A percentile compares a stretch with the other conserved stretches of the same genome.
phyloP scores from a whole-genome alignment of 2,329 filamentous ascomycete genomes.

The Trichoderma afroharzianum region DNA sequence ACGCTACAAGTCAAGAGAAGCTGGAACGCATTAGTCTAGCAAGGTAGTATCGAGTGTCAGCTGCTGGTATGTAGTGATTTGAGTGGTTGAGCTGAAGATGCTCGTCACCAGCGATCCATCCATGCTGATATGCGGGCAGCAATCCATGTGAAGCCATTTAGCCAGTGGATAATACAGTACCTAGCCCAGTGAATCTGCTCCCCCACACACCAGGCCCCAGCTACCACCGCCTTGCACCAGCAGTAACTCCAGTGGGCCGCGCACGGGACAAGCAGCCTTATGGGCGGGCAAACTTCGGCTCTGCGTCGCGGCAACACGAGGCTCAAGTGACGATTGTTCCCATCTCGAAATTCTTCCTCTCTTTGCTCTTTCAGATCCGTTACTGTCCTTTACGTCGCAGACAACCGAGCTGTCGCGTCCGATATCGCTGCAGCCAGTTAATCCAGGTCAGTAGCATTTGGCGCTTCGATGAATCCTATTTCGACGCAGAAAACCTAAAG shows the following conservation, averaged over 20 bases:
- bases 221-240: neutral
- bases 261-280: constrained; percentile 1
- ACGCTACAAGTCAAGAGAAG: neutral
- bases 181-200: neutral
- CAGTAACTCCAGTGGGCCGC: neutral
- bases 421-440: constrained; percentile 17
- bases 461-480: neutral
- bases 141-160: constrained; percentile 5
- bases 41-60: neutral
- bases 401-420: constrained; percentile 17
- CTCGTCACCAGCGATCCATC: neutral
- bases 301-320: constrained; percentile 7
- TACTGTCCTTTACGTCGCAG: constrained; percentile 10
- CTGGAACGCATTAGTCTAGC: neutral
- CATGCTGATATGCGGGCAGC: neutral
- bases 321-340: constrained; percentile 15
- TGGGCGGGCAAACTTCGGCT: constrained; percentile 20
- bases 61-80: neutral
- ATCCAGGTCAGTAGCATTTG: constrained; percentile 12
- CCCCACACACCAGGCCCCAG: neutral
- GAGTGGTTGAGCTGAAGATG: constrained; percentile 3
- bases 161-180: neutral
- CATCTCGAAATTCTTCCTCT: neutral
- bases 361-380: neutral
- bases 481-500: neutral